Base-by-base conservation (phyloP, 768 basidiomycete species). In the Suillus cothurnatus region DNA sequence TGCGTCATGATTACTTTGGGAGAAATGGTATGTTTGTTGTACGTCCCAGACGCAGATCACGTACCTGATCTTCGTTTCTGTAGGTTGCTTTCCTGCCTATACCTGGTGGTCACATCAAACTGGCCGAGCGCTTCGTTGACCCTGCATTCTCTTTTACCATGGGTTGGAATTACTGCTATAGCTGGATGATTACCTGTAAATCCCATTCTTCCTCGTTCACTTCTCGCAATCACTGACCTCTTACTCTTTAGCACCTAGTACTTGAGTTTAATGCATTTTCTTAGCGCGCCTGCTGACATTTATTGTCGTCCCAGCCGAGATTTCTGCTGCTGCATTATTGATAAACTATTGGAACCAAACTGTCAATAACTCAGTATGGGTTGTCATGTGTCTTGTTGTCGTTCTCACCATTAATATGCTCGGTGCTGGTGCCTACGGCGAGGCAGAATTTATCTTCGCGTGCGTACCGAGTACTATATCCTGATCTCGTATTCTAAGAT, bases 361-460 rank as follows among this genome's bases (percentile, higher is more conserved):
- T 0, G 86, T 86, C 71, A 82, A 80, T 68, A 85, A 91, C 67
- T 89, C 93, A 0, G 88, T 82, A n/a, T 97, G 93, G 92, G 89
- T 97, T 47, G 77, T 86, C 0, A 82, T 97, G 43, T 92, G 88
- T 62, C 77, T 95, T 71, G 70, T 92, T 43, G 88, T 97, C 34
- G 89, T 92, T 49, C 74, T 96, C 50, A 79, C 78, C 34, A 95
- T 94, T 76, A 94, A 94, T 72, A 72, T 91, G 80, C 76, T 87
- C 7, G 92, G 91, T 58, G 88, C 91, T 52, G 88, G 87, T 67
- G 91, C 85, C 32, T 94, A 94, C 70, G 91, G 92, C 39, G 93
- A 95, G 76, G 86, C 87, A 9, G 94, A 95, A 76, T 96, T 96
- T 72, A 82, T 88, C 56, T 95, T 95, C 72, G 93, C 93, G 82